Percentiles rank a stretch among this genome's conserved stretches.
These are phyloP conservation scores for Exophiala spinifera DNA, from an alignment of 2,329 filamentous ascomycete genomes.

Conservation along the genomic window DNA sequence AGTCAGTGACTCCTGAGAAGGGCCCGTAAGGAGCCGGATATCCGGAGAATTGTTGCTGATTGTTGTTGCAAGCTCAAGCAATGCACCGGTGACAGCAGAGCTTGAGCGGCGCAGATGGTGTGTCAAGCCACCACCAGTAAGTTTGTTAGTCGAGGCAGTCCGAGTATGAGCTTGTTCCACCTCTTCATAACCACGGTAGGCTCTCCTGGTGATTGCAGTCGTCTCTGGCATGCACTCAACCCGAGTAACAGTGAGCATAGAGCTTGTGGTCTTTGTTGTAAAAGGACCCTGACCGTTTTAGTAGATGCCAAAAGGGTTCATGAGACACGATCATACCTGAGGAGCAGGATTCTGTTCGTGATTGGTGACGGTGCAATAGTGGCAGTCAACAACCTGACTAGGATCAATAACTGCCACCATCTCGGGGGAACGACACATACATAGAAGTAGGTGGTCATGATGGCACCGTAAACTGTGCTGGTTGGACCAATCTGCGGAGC, in stretches of 20 bases:
- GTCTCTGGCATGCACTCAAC: slow-evolving; percentile 25
- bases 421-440: slow-evolving; percentile 9
- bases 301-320: background rate
- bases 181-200: slow-evolving; percentile 8
- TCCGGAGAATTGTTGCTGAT: slow-evolving; percentile 17
- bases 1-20: slow-evolving; percentile 5
- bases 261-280: slow-evolving; percentile 15
- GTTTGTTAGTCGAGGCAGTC: background rate
- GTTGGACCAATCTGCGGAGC: slow-evolving; percentile 26
- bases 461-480: slow-evolving; percentile 23
- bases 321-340: slow-evolving; percentile 11
- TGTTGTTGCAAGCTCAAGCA: slow-evolving; percentile 5
- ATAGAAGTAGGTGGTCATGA: slow-evolving; percentile 26
- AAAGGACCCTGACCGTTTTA: slow-evolving; percentile 23
- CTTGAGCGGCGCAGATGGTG: slow-evolving; percentile 10
- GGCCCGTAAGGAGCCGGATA: slow-evolving; percentile 14
- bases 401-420: slow-evolving; percentile 1
- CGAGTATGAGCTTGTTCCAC: background rate
- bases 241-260: slow-evolving; percentile 24
- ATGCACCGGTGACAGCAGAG: slow-evolving; percentile 2
- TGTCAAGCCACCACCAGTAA: slow-evolving; percentile 1
- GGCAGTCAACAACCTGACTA: slow-evolving; percentile 26
- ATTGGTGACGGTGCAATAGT: slow-evolving; percentile 27
- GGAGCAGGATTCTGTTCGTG: slow-evolving; percentile 17
- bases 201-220: slow-evolving; percentile 17